phyloP scores from a whole-genome alignment of 1,284 basidiomycete species.

The Fereydounia khargensis region DNA sequence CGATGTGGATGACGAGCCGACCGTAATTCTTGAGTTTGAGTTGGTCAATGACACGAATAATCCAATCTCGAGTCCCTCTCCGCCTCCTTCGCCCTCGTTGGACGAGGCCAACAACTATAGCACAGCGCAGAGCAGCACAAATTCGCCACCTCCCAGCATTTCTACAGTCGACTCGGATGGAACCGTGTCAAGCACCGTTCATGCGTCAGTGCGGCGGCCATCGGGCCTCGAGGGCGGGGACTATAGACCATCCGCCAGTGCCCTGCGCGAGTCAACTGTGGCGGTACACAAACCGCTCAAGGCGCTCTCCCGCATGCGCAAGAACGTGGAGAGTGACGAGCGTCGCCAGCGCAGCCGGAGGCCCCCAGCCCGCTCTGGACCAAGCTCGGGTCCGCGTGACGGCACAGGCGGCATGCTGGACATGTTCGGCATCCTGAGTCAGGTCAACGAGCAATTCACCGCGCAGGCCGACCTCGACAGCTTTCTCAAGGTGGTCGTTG shows the following conservation, averaged over 20 bases:
- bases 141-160: slow-evolving; percentile 22
- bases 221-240: slow-evolving; percentile 37
- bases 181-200: slow-evolving; percentile 11
- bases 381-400: slow-evolving; percentile 15
- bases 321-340: slow-evolving; percentile 19
- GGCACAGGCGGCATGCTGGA: slow-evolving; percentile 37
- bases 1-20: slow-evolving; percentile 20
- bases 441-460: slow-evolving; percentile 81
- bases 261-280: slow-evolving; percentile 74
- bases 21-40: slow-evolving; percentile 72
- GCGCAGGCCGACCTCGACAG: slow-evolving; percentile 69
- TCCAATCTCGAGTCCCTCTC: slow-evolving; percentile 61
- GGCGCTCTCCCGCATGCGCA: slow-evolving; percentile 66
- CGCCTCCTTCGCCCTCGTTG: slow-evolving; percentile 17
- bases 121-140: slow-evolving; percentile 1
- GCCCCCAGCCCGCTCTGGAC: slow-evolving; percentile 13
- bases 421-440: slow-evolving; percentile 65
- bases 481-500: slow-evolving; percentile 75
- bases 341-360: slow-evolving; percentile 8
- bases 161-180: slow-evolving; percentile 27
- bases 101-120: slow-evolving; percentile 33
- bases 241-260: slow-evolving; percentile 51
- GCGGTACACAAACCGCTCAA: slow-evolving; percentile 71
- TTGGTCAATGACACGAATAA: slow-evolving; percentile 72
- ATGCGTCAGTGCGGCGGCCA: neutral